Conservation (phyloP, 768 basidiomycete species). For the Auriscalpium vulgare region DNA sequence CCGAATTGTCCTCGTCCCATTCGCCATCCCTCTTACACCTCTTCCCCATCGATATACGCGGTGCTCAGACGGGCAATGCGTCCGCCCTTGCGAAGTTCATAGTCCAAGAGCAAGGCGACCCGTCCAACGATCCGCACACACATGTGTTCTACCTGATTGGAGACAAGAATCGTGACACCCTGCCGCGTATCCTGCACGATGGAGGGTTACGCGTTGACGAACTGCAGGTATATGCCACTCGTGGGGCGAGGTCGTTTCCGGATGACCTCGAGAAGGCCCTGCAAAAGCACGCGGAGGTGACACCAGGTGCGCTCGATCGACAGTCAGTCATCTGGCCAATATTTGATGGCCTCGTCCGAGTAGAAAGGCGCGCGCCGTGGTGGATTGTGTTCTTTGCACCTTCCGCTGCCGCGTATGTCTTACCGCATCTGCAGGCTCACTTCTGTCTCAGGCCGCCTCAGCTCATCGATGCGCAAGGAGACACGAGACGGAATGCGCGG, state of each 20-base stretch:
- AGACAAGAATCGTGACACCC: constrained; percentile 76
- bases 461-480: neutral
- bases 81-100: constrained; percentile 63
- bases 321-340: neutral
- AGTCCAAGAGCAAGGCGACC: constrained; percentile 29
- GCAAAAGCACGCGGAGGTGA: neutral
- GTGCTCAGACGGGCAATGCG: constrained; percentile 55
- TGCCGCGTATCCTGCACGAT: constrained; percentile 41
- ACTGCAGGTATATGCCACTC: constrained; percentile 68
- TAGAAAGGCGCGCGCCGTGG: constrained; percentile 25
- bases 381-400: constrained; percentile 79
- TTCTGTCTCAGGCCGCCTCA: constrained; percentile 30
- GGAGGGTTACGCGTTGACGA: constrained; percentile 37
- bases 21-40: constrained; percentile 22
- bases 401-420: constrained; percentile 52
- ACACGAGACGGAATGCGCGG: constrained; percentile 2
- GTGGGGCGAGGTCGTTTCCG: constrained; percentile 44
- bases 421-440: constrained; percentile 38
- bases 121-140: constrained; percentile 8
- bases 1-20: constrained; percentile 22
- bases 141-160: constrained; percentile 72
- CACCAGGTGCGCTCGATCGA: constrained; percentile 15
- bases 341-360: neutral
- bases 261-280: constrained; percentile 26
- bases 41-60: constrained; percentile 31